Percentiles rank a stretch among this genome's conserved stretches.
Evolutionary conservation across 2,329 filamentous ascomycete genomes (phyloP).

Genomic region (Lachnellula cervina): DNA sequence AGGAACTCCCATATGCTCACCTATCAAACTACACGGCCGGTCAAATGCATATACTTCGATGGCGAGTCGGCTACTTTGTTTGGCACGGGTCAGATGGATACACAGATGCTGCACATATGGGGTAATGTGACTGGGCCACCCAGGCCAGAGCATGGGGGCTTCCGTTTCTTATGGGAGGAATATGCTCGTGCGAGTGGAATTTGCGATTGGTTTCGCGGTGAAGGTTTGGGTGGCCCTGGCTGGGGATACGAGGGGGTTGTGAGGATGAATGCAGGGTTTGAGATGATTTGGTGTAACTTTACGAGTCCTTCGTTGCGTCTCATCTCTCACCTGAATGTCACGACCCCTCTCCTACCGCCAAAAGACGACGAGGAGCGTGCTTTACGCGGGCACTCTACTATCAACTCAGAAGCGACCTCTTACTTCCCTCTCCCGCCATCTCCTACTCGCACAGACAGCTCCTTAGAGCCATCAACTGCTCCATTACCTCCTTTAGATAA

Average conservation of each 20-base stretch:
- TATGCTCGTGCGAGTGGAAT: slow-evolving; percentile 44
- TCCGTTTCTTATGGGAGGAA: slow-evolving; percentile 39
- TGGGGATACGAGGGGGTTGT: slow-evolving; percentile 48
- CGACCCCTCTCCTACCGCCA: slow-evolving; percentile 36
- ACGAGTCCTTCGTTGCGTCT: slow-evolving; percentile 39
- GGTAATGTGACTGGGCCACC: slow-evolving; percentile 40
- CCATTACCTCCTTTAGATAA: slow-evolving; percentile 36
- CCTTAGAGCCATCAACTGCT: slow-evolving; percentile 32
- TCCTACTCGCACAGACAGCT: slow-evolving; percentile 35
- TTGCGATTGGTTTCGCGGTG: slow-evolving; percentile 41
- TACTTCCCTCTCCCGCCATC: slow-evolving; percentile 35
- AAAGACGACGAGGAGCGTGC: slow-evolving; percentile 9
- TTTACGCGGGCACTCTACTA: not conserved
- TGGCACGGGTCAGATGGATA: slow-evolving; percentile 41
- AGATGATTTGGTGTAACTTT: slow-evolving; percentile 50
- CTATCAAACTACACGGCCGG: slow-evolving; percentile 41
- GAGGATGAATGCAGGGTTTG: slow-evolving; percentile 48
- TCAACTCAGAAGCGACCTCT: slow-evolving; percentile 20
- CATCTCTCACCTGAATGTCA: slow-evolving; percentile 42
- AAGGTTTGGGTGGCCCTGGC: slow-evolving; percentile 38
- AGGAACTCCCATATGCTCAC: slow-evolving; percentile 43
- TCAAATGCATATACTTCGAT: slow-evolving; percentile 46
- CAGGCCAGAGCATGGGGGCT: slow-evolving; percentile 16
- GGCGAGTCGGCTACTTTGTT: slow-evolving; percentile 46
- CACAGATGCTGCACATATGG: slow-evolving; percentile 46